These are phyloP conservation scores for Alternaria arborescens DNA, from an alignment of 2,329 filamentous ascomycete species.

Conservation along the genomic window DNA sequence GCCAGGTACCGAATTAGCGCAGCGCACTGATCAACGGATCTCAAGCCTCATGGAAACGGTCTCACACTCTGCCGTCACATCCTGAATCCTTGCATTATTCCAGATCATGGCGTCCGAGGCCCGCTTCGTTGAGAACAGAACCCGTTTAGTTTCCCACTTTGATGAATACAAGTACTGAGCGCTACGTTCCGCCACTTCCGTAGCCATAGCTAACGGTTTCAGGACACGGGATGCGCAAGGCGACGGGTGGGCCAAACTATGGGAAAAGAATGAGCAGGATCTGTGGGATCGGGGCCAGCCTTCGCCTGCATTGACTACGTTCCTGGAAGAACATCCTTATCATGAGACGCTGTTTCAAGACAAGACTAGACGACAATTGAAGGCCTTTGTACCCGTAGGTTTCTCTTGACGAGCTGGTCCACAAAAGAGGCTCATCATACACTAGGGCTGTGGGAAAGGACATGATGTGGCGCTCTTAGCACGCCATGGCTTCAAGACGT, in stretches of 20 bases:
- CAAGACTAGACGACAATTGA: slow-evolving; percentile 51
- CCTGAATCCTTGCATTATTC: slow-evolving; percentile 5
- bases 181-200: neutral
- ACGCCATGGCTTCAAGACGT: slow-evolving; percentile 76
- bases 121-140: slow-evolving; percentile 19
- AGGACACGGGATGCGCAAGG: slow-evolving; percentile 23
- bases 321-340: slow-evolving; percentile 22
- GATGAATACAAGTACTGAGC: slow-evolving; percentile 18
- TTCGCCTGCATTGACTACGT: slow-evolving; percentile 59
- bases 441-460: slow-evolving; percentile 74
- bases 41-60: neutral
- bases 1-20: slow-evolving; percentile 8
- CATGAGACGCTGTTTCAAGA: slow-evolving; percentile 37
- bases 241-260: slow-evolving; percentile 61
- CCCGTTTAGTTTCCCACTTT: slow-evolving; percentile 21
- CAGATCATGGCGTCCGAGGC: slow-evolving; percentile 20
- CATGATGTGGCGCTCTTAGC: slow-evolving; percentile 80
- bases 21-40: slow-evolving; percentile 3
- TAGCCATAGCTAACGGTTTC: slow-evolving; percentile 7
- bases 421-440: neutral
- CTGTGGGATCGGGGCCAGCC: slow-evolving; percentile 65
- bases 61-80: slow-evolving; percentile 9
- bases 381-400: slow-evolving; percentile 71
- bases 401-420: neutral
- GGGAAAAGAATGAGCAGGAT: slow-evolving; percentile 59